Conservation (phyloP, 202 grass and related monocot species). For the Bolboschoenoplectus hybrid region DNA sequence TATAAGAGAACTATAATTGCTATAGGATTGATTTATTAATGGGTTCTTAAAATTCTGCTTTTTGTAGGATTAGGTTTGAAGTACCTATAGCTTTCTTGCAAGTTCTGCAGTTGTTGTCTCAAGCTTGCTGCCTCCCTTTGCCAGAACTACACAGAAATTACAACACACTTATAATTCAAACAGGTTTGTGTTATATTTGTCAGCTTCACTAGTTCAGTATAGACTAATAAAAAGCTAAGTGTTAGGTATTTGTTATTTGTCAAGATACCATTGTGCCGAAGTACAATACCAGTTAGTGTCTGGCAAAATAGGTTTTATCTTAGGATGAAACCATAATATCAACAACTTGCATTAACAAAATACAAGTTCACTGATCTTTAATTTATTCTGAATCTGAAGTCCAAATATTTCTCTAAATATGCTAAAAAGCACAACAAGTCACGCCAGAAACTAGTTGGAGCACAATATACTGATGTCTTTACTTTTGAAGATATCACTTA, state of each 20-base stretch:
- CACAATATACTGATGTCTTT: no score
- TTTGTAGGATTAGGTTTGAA: constrained; percentile 50
- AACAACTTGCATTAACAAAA: no score
- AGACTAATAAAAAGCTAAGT: not conserved
- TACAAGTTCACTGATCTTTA: no score
- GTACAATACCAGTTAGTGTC: not conserved
- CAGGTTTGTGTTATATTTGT: not conserved
- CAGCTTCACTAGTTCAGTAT: not conserved
- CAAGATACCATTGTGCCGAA: not conserved
- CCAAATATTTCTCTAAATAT: no score
- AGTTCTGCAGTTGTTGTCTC: constrained; percentile 55
- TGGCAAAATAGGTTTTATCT: not conserved
- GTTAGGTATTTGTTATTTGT: not conserved
- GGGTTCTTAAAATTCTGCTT: not conserved
- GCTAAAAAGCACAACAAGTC: no score
- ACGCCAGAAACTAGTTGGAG: no score
- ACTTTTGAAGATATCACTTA: no score
- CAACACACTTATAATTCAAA: constrained; percentile 33
- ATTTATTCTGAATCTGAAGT: no score
- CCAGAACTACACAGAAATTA: constrained; percentile 66
- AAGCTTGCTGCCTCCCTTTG: constrained; percentile 88
- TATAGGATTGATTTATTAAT: constrained; percentile 9
- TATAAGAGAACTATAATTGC: not conserved
- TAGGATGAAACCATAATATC: not conserved
- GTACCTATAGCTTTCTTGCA: constrained; percentile 96